Base-by-base conservation (phyloP, 768 basidiomycete genomes). In the Tylopilus rubrobrunneus region DNA sequence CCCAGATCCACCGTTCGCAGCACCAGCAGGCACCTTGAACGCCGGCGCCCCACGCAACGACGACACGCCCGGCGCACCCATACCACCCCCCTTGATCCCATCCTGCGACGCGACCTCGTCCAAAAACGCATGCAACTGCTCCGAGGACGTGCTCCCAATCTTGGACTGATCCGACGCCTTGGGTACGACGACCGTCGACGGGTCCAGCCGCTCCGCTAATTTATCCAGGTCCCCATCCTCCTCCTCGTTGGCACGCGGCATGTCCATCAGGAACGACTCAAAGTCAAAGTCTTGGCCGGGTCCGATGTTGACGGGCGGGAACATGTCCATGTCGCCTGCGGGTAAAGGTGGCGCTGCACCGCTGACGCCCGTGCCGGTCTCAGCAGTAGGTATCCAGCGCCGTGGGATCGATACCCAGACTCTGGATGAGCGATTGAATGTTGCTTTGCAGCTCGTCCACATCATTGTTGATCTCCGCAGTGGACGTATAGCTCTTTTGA, bases 351-450 rank as follows among this genome's bases (percentile, higher is more conserved):
- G 53, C 1, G 4, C 44, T 9, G 54, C 61, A 5, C 45, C 59
- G 5, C 60, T 56, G 6, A 31, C 33, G 2, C 60, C 65, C 2
- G 45, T 11, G 15, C 27, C 37, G 1, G 42, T 45, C 14, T 67
- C 69, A 11, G 40, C 4, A 12, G 50, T 5, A 25, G 25, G 25
- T 25, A 29, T 69, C 61, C 10, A 70, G 57, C 19, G 62, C 14
- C 9, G 42, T 55, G 19, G 84, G 75, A 64, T 90, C 86, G 45
- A 88, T 67, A 8, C 87, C 87, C 45, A 92, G 78, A 45, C 79
- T 79, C 57, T 86, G 77, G 29, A 92, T 87, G 55, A 94, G 74
- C 7, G 80, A 79, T 54, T 89, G 80, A 41, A 95, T 83, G 55
- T 81, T 84, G 12, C 71, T 73, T 56, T 87, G 82, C 49, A 92